phyloP scores from a whole-genome alignment of 306 rosid species.

The Acacia crassicarpa region DNA sequence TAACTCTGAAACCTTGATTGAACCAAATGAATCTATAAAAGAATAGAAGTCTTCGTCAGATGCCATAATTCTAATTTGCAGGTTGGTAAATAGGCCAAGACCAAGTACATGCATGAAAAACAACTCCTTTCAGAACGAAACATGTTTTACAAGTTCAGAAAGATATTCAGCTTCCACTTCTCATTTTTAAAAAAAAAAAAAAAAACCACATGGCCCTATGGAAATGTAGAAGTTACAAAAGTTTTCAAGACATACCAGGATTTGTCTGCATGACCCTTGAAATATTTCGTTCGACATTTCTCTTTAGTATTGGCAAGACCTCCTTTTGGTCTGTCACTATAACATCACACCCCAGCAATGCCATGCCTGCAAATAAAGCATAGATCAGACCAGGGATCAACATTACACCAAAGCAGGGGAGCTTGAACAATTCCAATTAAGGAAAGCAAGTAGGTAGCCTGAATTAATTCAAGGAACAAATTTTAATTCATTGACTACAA shows the following conservation, averaged over 20 bases:
- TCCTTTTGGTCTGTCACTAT: slow-evolving; percentile 84
- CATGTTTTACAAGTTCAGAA: not conserved
- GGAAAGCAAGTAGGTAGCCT: not conserved
- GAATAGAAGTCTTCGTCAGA: slow-evolving; percentile 32
- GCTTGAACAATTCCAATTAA: slow-evolving; percentile 23
- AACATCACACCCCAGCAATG: slow-evolving; percentile 89
- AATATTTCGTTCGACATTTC: slow-evolving; percentile 88
- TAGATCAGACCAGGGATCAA: slow-evolving; percentile 31
- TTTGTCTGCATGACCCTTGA: slow-evolving; percentile 76
- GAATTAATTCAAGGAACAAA: slow-evolving; percentile 13
- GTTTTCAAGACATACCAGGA: slow-evolving; percentile 51
- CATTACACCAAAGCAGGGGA: slow-evolving; percentile 1
- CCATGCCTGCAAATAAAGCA: slow-evolving; percentile 73
- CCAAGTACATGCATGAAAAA: not conserved
- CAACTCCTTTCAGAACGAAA: not conserved
- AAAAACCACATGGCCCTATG: slow-evolving; percentile 8
- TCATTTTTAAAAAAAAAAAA: slow-evolving; percentile 12
- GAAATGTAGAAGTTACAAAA: not conserved
- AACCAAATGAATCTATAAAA: slow-evolving; percentile 77
- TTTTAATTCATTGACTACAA: not conserved
- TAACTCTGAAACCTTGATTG: slow-evolving; percentile 78
- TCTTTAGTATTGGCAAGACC: slow-evolving; percentile 72
- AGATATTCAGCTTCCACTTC: not conserved
- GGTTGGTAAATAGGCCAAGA: not conserved
- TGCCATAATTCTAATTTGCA: slow-evolving; percentile 19